Base-by-base conservation (phyloP, 139 green algal genomes). In the Klebsormidium nitens region DNA sequence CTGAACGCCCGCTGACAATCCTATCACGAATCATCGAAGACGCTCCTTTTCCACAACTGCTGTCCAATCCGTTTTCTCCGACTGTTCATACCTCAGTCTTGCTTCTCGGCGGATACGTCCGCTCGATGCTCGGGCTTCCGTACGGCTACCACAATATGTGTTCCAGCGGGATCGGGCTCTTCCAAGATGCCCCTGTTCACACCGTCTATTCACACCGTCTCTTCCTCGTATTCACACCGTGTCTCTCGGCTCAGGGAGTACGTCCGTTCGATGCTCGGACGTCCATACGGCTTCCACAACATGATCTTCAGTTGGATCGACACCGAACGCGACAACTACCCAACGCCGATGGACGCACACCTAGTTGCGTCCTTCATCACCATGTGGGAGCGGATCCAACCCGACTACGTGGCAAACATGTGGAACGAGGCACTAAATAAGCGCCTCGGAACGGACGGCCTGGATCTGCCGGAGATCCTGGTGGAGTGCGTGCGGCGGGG, bases 261-360 rank as follows among this genome's bases (percentile, higher is more conserved):
- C 23, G 72, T 76, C 14, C 1, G 66, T 4, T 8, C 5, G 1
- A 77, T 79, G 72, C 66, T 60, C 4, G 72, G 72, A n/a, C 58
- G 31, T 23, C 65, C 56, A 2, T 79, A 71, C 57, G 72, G 72
- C 2, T 76, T 44, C 29, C 72, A 79, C 46, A 79, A 76, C 1
- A 76, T 79, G 3, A 49, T 79, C 26, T 79, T 79, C 64, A 76
- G 65, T 39, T 79, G 72, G 72, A 75, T 79, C n/a, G 72, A 79
- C 36, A 75, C 66, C 0, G 0, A 52, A 17, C 26, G 28, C 1
- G 36, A 58, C 35, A 79, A 79, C 59, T 79, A 63, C 5, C 64
- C 72, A 0, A 42, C 66, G 0, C 64, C 64, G 2, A 31, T 79
- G 26, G 34, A 70, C 1, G 64, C 62, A 23, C 52, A 77, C 3